Evolutionary conservation across 495 filamentous ascomycete species (phyloP), one percentile per base, ranked within the genome.

Genomic region (Penicillium maclennaniae): DNA sequence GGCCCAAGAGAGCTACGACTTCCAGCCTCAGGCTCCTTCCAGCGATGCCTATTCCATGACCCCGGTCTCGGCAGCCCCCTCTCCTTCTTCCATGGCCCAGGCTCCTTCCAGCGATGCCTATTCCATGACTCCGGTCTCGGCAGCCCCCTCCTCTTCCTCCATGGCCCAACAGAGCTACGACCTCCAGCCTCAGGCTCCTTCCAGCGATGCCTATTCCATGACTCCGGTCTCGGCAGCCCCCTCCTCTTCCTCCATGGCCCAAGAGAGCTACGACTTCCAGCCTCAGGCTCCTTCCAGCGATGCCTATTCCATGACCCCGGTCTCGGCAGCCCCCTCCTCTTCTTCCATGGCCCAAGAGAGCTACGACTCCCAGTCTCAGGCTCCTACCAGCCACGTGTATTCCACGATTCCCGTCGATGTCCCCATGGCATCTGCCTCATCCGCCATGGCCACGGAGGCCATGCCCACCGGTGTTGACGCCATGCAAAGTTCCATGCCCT

Each of bases 401-500:
- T 57, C 60, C 40, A 53, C 54, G 65, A 66, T 74, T 48, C 62
- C 69, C 3, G 66, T 74, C 6, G 55, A 62, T n/a, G 65, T 74
- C 0, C 68, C 71, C n/a, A 43, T 46, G 39, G 53, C 55, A 3
- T 57, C 53, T 20, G 56, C 59, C 28, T 53, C 62, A 0, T 59
- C 53, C 23, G 45, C 42, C 43, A 40, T 50, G 54, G 51, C 21
- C 38, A 27, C 54, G 19, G 50, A 53, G 49, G 51, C 50, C 7
- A 61, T 60, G 7, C 59, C 58, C 23, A 59, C 28, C 40, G 57
- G 49, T 25, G 60, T 53, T 10, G 50, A 58, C 17, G 37, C 54
- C 4, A 44, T 55, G 23, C 48, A 54, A 16, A 62, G 55, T 16
- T 51, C 6, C 16, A 40, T 19, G n/a, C 1, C 58, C n/a, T 49